Base-by-base conservation (phyloP, 2,329 filamentous ascomycete genomes). In the Didymella lethalis region DNA sequence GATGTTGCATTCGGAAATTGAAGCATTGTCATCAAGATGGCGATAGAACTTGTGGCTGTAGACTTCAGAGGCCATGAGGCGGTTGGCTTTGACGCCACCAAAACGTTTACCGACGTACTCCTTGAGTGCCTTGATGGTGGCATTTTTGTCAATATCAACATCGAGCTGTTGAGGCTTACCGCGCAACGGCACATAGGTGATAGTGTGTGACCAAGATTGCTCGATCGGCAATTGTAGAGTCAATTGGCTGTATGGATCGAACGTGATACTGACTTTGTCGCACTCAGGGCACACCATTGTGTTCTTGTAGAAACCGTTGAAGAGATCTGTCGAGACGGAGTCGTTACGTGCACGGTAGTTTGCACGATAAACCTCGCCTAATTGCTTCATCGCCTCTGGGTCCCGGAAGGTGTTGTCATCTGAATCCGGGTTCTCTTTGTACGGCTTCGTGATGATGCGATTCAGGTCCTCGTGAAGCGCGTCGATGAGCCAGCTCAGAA, bases 261-360 rank as follows among this genome's bases (percentile, higher is more conserved):
- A 99, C 0, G 95, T 98, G 69, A 99, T 97, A 85, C 93, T 97
- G 78, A 98, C 90, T 80, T 98, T 99, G 67, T 90, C 85, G 76
- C 95, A 99, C 7, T 85, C 86, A 0, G 95, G 95, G 73, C 95
- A 99, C 63, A 95, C 90, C 63, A 99, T 85, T 0, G 94, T 98
- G 44, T 96, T 98, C 80, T 98, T 97, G 85, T 98, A 99, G 85
- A 98, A 92, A 63, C 95, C 95, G 23, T 92, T 96, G 77, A 99
- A 99, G 11, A 99, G 84, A 74, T 99, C 95, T 57, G 92, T 94
- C 65, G 97, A 91, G 40, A 98, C 90, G 0, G 95, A 98, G 73
- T 98, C 93, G 67, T 99, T 97, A 51, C 95, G 89, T 63, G 90
- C 89, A 72, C 92, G 91, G 65, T 96, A 96, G 59, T 97, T 97